A percentile compares a stretch with the other conserved stretches of the same genome.
Conservation (phyloP, 441 rosid species). For the Cnidoscolus chayamansa region DNA sequence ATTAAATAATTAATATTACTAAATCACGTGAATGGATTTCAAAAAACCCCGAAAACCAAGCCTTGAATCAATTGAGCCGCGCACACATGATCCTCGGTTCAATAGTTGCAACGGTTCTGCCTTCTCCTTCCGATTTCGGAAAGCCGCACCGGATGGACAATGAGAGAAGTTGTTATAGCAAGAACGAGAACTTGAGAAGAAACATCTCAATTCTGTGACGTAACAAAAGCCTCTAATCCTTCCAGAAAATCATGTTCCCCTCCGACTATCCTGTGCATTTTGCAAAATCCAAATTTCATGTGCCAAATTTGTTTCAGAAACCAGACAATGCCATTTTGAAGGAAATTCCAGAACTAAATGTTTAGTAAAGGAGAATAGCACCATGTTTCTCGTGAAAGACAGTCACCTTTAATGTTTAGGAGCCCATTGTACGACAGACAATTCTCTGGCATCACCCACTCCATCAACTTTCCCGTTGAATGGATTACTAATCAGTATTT, state of each 20-base stretch:
- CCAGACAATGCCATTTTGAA: not conserved
- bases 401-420: not conserved
- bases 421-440: no score
- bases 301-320: not conserved
- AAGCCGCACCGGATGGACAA: not conserved
- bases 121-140: no score
- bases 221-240: not conserved
- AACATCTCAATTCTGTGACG: not conserved
- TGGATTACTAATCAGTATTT: slow-evolving; percentile 30
- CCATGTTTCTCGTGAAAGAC: not conserved
- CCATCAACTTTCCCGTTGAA: not conserved
- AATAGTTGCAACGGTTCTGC: no score
- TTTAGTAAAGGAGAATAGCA: not conserved
- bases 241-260: no score
- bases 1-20: no score
- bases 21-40: no score
- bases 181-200: not conserved
- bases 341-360: not conserved
- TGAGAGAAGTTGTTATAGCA: not conserved
- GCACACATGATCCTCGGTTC: no score
- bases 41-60: no score
- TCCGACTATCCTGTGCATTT: not conserved
- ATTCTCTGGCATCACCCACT: not conserved
- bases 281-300: not conserved
- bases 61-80: no score